These are phyloP conservation scores for Solanum chacoense DNA, from an alignment of 305 asterid genomes.

Conservation along the genomic window DNA sequence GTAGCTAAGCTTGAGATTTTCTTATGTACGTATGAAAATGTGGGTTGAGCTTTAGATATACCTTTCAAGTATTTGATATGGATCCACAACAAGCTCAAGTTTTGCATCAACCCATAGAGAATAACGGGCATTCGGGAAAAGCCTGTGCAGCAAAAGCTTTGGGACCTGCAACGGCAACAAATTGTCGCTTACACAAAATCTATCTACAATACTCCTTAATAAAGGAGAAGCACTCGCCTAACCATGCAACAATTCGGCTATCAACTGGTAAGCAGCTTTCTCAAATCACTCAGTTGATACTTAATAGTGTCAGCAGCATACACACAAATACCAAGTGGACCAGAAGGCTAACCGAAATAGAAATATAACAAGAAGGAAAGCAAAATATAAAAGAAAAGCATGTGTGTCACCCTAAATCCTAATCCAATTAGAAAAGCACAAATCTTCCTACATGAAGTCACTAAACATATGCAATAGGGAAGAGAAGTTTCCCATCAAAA, in stretches of 20 bases:
- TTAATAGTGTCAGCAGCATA: background rate
- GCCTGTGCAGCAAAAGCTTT: constrained; percentile 72
- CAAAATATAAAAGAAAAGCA: background rate
- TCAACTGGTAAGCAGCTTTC: background rate
- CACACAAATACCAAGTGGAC: background rate
- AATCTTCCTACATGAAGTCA: background rate
- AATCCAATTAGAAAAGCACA: background rate
- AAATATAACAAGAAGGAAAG: background rate
- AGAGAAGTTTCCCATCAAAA: background rate
- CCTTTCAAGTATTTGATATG: constrained; percentile 81
- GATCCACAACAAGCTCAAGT: constrained; percentile 81
- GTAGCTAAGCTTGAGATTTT: background rate
- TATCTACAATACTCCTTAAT: background rate
- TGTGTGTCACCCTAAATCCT: background rate
- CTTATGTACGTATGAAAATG: background rate
- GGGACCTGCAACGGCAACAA: constrained; percentile 49
- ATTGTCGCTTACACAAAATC: background rate
- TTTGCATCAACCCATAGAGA: constrained; percentile 88
- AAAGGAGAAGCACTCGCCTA: background rate
- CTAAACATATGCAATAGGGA: background rate
- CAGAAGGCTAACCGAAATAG: background rate
- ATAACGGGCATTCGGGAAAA: constrained; percentile 66
- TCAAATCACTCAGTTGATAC: background rate
- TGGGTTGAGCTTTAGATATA: constrained; percentile 3
- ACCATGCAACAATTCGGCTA: background rate